Conservation (phyloP, 805 yeast species). For the Tetrapisispora taiwanensis region DNA sequence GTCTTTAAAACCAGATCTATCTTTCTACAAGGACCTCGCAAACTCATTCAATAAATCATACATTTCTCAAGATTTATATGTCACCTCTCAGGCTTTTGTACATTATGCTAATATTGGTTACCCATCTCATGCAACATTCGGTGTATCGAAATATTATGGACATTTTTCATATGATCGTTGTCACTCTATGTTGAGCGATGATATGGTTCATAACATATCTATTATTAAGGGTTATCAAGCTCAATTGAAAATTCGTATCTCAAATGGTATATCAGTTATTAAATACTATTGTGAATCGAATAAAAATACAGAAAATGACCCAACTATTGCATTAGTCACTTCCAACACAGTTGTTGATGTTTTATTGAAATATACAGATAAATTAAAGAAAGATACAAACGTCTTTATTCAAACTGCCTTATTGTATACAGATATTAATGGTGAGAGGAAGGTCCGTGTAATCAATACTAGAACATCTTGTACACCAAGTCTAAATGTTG, state of each 20-base stretch:
- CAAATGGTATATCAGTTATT: slow-evolving; percentile 74
- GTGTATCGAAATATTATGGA: slow-evolving; percentile 53
- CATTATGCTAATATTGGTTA: slow-evolving; percentile 69
- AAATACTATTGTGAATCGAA: slow-evolving; percentile 59
- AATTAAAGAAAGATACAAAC: slow-evolving; percentile 52
- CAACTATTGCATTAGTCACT: slow-evolving; percentile 55
- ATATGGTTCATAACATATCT: slow-evolving; percentile 42
- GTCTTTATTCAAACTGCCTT: slow-evolving; percentile 88
- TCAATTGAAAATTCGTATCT: slow-evolving; percentile 73
- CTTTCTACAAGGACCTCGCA: slow-evolving; percentile 51
- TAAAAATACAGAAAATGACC: slow-evolving; percentile 42
- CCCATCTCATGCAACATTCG: slow-evolving; percentile 60
- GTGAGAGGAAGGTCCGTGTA: slow-evolving; percentile 77
- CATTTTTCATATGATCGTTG: slow-evolving; percentile 61
- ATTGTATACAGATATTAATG: slow-evolving; percentile 68
- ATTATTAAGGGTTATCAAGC: slow-evolving; percentile 65
- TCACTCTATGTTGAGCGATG: slow-evolving; percentile 52
- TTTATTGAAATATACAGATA: slow-evolving; percentile 67
- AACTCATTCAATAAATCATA: slow-evolving; percentile 45
- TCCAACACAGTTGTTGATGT: slow-evolving; percentile 60
- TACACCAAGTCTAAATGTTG: slow-evolving; percentile 59
- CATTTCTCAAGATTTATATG: slow-evolving; percentile 70
- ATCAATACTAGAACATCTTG: slow-evolving; percentile 75
- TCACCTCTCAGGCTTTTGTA: slow-evolving; percentile 51
- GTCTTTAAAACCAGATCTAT: slow-evolving; percentile 48